Conservation (phyloP, 371 early-diverging fungal species). For the Phascolomyces articulosus region DNA sequence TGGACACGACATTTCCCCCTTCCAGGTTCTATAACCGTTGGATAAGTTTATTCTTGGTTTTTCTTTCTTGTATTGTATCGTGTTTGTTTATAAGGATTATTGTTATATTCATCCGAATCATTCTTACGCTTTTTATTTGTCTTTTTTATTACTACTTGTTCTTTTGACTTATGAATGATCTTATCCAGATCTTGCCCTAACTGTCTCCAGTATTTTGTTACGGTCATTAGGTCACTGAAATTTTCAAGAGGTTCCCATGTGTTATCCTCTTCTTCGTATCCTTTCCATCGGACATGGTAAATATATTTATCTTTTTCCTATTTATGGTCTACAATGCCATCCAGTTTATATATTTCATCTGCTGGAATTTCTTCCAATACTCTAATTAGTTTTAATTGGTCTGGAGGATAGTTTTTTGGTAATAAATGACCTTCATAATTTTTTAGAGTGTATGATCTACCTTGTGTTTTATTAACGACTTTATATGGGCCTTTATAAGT, state of each 20-base stretch:
- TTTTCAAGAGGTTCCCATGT: constrained; percentile 13
- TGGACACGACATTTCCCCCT: no score
- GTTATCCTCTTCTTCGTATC: constrained; percentile 5
- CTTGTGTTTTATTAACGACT: constrained; percentile 1
- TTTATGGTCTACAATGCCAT: constrained; percentile 10
- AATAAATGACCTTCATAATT: constrained; percentile 12
- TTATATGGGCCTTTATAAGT: background rate
- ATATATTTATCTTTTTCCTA: background rate
- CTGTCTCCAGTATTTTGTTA: constrained; percentile 20
- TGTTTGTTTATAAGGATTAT: no score
- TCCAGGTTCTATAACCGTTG: no score
- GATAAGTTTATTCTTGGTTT: no score
- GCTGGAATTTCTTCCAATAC: background rate
- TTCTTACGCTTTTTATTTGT: no score
- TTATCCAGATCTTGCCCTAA: no score
- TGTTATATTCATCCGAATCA: no score
- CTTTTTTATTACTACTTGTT: no score
- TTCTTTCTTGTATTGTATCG: no score
- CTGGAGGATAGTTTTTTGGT: background rate
- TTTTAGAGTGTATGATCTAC: constrained; percentile 10
- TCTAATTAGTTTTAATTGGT: constrained; percentile 13
- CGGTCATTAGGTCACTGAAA: constrained; percentile 15
- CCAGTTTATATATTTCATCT: constrained; percentile 5
- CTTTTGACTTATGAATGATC: no score
- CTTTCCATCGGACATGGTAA: constrained; percentile 11